Conservation (phyloP, 192 early-diverging fungal species). For the Jimgerdemannia lactiflua region DNA sequence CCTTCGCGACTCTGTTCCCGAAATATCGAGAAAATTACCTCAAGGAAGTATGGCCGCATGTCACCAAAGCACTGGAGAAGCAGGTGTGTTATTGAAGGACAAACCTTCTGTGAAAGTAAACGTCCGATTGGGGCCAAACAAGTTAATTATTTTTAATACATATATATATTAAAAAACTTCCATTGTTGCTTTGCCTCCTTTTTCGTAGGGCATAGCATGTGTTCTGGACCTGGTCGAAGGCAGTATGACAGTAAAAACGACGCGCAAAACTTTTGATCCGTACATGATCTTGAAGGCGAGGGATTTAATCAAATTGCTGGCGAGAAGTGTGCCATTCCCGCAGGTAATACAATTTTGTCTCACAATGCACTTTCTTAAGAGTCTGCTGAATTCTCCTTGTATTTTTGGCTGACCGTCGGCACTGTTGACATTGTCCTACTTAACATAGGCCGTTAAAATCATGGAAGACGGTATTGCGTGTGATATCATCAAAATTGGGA, state of each 20-base stretch:
- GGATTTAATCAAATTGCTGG: constrained; percentile 92
- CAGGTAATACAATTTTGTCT: constrained; percentile 49
- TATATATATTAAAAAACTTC: background rate
- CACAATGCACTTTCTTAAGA: background rate
- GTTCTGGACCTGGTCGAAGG: constrained; percentile 95
- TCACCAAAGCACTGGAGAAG: constrained; percentile 77
- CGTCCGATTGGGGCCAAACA: background rate
- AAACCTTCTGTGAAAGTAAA: background rate
- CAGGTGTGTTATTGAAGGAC: constrained; percentile 35
- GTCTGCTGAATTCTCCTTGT: constrained; percentile 1
- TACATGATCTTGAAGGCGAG: constrained; percentile 92
- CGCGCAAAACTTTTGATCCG: constrained; percentile 93
- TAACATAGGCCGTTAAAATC: constrained; percentile 66
- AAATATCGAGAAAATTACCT: constrained; percentile 98
- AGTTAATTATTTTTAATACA: background rate
- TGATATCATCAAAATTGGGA: constrained; percentile 98
- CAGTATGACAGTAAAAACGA: constrained; percentile 97
- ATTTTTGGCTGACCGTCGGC: background rate
- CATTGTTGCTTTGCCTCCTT: background rate
- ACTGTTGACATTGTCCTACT: constrained; percentile 12
- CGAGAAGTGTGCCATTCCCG: constrained; percentile 90
- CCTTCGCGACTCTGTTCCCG: constrained; percentile 96
- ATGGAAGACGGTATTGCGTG: constrained; percentile 90
- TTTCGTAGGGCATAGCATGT: constrained; percentile 73
- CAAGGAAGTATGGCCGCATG: constrained; percentile 87